Evolutionary conservation across 163 green algal genomes (phyloP).

Genomic region (Chloromonas sp.): DNA sequence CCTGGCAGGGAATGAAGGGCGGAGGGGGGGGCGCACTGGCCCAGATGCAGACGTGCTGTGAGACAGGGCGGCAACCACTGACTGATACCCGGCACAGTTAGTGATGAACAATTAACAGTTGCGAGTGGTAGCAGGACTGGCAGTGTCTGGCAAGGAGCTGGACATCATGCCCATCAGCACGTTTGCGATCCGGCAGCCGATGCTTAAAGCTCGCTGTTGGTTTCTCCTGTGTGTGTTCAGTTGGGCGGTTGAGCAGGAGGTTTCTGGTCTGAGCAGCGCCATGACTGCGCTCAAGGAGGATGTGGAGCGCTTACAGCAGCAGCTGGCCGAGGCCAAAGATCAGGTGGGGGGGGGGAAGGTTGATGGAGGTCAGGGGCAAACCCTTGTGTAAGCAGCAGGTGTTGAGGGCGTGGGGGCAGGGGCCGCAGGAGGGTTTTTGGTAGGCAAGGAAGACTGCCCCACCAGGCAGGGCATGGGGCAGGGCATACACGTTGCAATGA

Average conservation of each 20-base stretch:
- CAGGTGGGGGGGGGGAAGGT: background rate
- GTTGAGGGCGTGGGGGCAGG: background rate
- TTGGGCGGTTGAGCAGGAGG: constrained; percentile 13
- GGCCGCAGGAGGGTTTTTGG: background rate
- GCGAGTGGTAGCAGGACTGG: too few species aligned
- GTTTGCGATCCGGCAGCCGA: background rate
- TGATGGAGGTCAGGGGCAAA: too few species aligned
- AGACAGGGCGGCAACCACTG: background rate
- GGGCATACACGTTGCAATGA: background rate
- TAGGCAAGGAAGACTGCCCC: background rate
- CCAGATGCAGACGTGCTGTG: background rate
- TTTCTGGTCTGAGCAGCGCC: background rate
- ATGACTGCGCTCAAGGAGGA: background rate
- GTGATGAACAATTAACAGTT: background rate
- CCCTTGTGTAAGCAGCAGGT: background rate
- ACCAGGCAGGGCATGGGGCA: background rate
- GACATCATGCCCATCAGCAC: background rate
- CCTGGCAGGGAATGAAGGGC: too few species aligned
- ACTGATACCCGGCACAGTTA: background rate
- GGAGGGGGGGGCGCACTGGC: too few species aligned
- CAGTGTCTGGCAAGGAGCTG: background rate
- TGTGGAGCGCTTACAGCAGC: background rate
- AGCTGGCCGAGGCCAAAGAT: background rate
- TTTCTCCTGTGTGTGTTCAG: background rate
- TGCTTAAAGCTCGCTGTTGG: background rate